Percentiles rank a stretch among this genome's conserved stretches.
Conservation (phyloP, 768 basidiomycete genomes). For the Naganishia vishniacii region DNA sequence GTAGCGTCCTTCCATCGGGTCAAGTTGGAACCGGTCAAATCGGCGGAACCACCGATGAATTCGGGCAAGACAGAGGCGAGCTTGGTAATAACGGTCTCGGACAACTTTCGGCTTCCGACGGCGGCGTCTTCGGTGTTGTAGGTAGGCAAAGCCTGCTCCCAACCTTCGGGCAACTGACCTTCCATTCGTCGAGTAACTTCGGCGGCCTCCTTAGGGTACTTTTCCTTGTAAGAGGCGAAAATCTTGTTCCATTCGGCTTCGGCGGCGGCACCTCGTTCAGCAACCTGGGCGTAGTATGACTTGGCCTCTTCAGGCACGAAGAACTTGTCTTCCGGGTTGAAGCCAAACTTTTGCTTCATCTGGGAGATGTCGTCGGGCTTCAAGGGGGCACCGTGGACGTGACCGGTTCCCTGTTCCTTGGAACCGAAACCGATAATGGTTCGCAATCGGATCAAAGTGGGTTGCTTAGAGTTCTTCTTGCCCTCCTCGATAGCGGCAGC, state of each 20-base stretch:
- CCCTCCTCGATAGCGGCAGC: conserved; percentile 72
- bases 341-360: conserved; percentile 77
- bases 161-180: conserved; percentile 73
- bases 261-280: conserved; percentile 65
- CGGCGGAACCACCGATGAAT: conserved; percentile 77
- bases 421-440: conserved; percentile 95
- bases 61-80: conserved; percentile 74
- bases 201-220: conserved; percentile 76
- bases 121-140: conserved; percentile 79
- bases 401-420: conserved; percentile 84
- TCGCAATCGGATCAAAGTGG: conserved; percentile 74
- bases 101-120: conserved; percentile 85
- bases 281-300: conserved; percentile 62
- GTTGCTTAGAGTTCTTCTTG: conserved; percentile 69
- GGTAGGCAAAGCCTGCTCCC: conserved; percentile 78
- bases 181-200: conserved; percentile 80
- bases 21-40: conserved; percentile 85
- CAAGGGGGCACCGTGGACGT: conserved; percentile 87
- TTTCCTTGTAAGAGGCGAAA: conserved; percentile 65
- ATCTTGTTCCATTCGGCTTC: conserved; percentile 67
- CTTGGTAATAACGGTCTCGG: conserved; percentile 77
- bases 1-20: conserved; percentile 72
- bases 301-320: conserved; percentile 69
- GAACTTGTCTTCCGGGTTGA: conserved; percentile 72
- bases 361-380: conserved; percentile 83